phyloP scores from a whole-genome alignment of 1,139 yeast species.

The Lipomyces yarrowii region DNA sequence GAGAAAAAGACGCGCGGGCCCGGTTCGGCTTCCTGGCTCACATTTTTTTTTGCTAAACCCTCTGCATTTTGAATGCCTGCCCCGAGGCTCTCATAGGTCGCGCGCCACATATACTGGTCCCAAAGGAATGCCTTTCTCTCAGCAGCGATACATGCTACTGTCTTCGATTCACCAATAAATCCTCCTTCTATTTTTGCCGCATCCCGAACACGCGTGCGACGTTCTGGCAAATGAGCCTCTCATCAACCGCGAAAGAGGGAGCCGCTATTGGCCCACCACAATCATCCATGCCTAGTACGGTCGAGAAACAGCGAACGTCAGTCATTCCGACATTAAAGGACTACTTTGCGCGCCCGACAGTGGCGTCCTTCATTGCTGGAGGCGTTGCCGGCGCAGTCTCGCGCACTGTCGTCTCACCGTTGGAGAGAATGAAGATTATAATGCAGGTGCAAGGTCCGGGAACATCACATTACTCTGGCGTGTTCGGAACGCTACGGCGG shows the following conservation, averaged over 20 bases:
- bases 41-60: too few relatives aligned
- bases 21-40: background rate
- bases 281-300: background rate
- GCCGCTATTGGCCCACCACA: constrained; percentile 5
- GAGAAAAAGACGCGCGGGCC: background rate
- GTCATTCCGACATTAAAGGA: background rate
- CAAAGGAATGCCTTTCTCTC: background rate
- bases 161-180: background rate
- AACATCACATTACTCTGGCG: constrained; percentile 64
- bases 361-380: constrained; percentile 68
- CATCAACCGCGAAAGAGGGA: constrained; percentile 17
- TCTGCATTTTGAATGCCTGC: background rate
- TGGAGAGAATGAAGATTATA: constrained; percentile 90
- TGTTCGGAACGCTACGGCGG: constrained; percentile 69
- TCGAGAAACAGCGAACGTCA: background rate
- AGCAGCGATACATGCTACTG: background rate
- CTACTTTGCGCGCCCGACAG: constrained; percentile 42
- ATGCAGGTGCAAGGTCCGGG: constrained; percentile 88
- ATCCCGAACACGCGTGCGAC: constrained; percentile 7
- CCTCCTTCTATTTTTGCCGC: constrained; percentile 27
- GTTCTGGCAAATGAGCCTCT: constrained; percentile 19
- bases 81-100: background rate
- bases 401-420: constrained; percentile 90
- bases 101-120: background rate
- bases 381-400: constrained; percentile 92